Evolutionary conservation across 768 basidiomycete genomes (phyloP), one percentile per base, ranked within the genome.

Genomic region (Lentinula detonsa): DNA sequence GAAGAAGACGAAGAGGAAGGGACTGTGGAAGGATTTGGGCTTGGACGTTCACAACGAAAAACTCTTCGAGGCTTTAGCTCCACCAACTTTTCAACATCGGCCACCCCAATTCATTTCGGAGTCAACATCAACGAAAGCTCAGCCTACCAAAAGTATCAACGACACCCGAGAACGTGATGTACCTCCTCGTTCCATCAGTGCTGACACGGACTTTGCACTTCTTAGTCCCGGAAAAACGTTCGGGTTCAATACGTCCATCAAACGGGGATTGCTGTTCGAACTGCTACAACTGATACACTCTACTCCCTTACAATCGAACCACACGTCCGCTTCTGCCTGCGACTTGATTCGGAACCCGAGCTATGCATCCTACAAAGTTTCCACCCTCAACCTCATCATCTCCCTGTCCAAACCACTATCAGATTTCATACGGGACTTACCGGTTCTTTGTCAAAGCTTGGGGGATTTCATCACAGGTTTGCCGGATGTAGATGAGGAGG

Each of bases 181-280:
- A 42, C 13, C 1, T 9, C 42, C 49, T 9, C 11, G 13, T 4
- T 13, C 28, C 4, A 57, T 56, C 37, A 33, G 5, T 6, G 18
- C 33, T 6, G 46, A 35, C 71, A 80, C 85, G 65, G 76, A 76
- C 33, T 77, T 91, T 11, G 69, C 70, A 3, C 71, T 73, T 34
- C 71, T 90, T 5, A 76, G 75, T 23, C 75, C 81, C 3, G 86
- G 85, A 3, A 71, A 81, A 39, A 76, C 76, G 39, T 87, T 93
- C 64, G 68, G 66, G 1, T 42, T 72, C 2, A 72, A 76, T 8
- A 83, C 86, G 5, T 88, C 85, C 63, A 77, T 87, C 48, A 81
- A 79, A 7, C 84, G 76, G 61, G 88, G 89, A 0, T 76, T 79
- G 66, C 80, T 94, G 16, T 70, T 78, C 60, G 82, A 87, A 23